Evolutionary conservation across 2,329 filamentous ascomycete species (phyloP).

Genomic region (Domatiomyces globalis): DNA sequence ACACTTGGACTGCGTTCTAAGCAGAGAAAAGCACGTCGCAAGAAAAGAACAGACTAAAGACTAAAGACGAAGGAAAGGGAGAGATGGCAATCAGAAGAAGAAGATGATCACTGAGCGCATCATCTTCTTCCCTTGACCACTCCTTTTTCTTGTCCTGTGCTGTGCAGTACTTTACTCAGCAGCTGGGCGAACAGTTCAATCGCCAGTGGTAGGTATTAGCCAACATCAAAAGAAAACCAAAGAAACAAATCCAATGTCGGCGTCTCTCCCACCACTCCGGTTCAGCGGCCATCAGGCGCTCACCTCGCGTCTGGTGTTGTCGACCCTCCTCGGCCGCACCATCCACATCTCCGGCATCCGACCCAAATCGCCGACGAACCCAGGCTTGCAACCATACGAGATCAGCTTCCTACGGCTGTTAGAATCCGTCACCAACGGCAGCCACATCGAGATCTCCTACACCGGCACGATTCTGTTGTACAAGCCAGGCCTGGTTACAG

Average conservation of each 20-base stretch:
- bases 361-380: conserved; percentile 66
- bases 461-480: conserved; percentile 89
- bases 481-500: conserved; percentile 81
- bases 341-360: conserved; percentile 92
- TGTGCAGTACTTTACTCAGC: no score
- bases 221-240: neutral
- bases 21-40: no score
- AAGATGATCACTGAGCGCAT: no score
- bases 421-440: conserved; percentile 89
- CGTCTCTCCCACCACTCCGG: conserved; percentile 42
- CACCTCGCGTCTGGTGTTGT: conserved; percentile 68
- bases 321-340: conserved; percentile 78
- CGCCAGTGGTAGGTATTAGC: no score
- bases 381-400: conserved; percentile 82
- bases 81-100: no score
- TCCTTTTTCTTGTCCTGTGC: no score
- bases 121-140: no score
- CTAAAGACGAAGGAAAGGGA: no score
- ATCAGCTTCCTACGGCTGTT: conserved; percentile 91
- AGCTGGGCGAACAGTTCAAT: no score
- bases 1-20: no score
- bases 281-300: conserved; percentile 79
- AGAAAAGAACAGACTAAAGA: no score
- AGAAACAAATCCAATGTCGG: conserved; percentile 23
- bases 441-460: conserved; percentile 87